These are phyloP conservation scores for Acanthamoeba castellanii DNA, from an alignment of 208 protist genomes.

Conservation along the genomic window DNA sequence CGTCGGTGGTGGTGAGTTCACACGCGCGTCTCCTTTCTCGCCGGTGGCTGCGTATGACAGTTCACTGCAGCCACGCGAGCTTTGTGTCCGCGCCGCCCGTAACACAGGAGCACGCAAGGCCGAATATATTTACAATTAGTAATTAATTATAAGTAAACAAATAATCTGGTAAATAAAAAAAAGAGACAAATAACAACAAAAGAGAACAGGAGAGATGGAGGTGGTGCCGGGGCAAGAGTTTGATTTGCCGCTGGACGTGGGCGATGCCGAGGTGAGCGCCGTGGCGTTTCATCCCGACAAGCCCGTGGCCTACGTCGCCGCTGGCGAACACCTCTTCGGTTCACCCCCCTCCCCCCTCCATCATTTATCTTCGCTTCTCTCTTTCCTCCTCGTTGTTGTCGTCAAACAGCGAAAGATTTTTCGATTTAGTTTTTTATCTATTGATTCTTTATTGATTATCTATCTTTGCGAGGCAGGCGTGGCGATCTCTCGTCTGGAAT, in stretches of 20 bases:
- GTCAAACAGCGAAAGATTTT: neutral
- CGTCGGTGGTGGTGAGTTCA: neutral
- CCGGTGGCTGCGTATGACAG: neutral
- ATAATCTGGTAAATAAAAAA: too few relatives aligned
- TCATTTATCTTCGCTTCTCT: neutral
- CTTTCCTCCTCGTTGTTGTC: neutral
- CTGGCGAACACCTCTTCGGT: constrained; percentile 24
- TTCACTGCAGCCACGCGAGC: neutral
- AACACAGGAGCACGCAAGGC: neutral
- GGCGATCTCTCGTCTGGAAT: too few relatives aligned
- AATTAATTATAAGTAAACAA: neutral
- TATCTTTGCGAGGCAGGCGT: too few relatives aligned
- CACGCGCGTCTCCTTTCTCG: neutral
- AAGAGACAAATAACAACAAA: neutral
- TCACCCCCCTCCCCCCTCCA: neutral
- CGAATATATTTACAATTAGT: neutral
- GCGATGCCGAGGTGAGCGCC: constrained; percentile 19
- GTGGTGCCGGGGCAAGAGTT: constrained; percentile 13
- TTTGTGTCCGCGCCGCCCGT: neutral
- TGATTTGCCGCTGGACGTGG: constrained; percentile 18
- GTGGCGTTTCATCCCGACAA: constrained; percentile 55
- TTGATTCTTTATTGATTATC: neutral
- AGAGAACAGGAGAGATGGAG: neutral
- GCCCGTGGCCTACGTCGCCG: constrained; percentile 22
- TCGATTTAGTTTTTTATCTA: neutral